Percentiles rank a stretch among this genome's conserved stretches.
phyloP scores from a whole-genome alignment of 768 basidiomycete genomes.

The Boletus tomentosulus region DNA sequence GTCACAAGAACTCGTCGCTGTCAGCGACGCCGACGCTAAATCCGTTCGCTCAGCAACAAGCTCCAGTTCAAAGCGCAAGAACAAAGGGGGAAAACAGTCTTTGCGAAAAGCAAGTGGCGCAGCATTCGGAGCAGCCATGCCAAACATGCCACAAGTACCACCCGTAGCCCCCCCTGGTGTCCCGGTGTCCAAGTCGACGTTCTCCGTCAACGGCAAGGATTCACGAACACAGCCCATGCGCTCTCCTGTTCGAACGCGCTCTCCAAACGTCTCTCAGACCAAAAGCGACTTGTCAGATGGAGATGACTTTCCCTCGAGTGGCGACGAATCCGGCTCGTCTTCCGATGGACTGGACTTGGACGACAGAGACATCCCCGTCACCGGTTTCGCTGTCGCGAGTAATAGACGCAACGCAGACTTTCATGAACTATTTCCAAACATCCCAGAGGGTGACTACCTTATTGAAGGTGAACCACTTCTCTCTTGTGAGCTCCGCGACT shows the following conservation, averaged over 20 bases:
- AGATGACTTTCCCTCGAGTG: constrained; percentile 24
- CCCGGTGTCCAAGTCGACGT: constrained; percentile 15
- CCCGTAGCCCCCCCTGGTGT: constrained; percentile 23
- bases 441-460: constrained; percentile 94
- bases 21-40: constrained; percentile 24
- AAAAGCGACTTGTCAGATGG: constrained; percentile 30
- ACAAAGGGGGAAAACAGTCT: constrained; percentile 13
- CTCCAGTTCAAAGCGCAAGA: constrained; percentile 25
- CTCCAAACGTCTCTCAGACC: constrained; percentile 18
- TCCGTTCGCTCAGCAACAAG: constrained; percentile 25
- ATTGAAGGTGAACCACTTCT: constrained; percentile 75
- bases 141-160: constrained; percentile 49
- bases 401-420: constrained; percentile 94
- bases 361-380: constrained; percentile 79
- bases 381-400: constrained; percentile 96
- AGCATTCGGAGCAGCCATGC: constrained; percentile 64
- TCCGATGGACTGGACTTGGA: constrained; percentile 34
- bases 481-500: background rate
- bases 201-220: constrained; percentile 12
- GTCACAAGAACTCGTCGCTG: constrained; percentile 16
- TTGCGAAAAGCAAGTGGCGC: constrained; percentile 49
- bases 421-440: constrained; percentile 83
- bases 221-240: constrained; percentile 1
- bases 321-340: constrained; percentile 30
- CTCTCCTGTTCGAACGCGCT: constrained; percentile 10